phyloP scores from a whole-genome alignment of 768 basidiomycete species.

The Jaapia argillacea region DNA sequence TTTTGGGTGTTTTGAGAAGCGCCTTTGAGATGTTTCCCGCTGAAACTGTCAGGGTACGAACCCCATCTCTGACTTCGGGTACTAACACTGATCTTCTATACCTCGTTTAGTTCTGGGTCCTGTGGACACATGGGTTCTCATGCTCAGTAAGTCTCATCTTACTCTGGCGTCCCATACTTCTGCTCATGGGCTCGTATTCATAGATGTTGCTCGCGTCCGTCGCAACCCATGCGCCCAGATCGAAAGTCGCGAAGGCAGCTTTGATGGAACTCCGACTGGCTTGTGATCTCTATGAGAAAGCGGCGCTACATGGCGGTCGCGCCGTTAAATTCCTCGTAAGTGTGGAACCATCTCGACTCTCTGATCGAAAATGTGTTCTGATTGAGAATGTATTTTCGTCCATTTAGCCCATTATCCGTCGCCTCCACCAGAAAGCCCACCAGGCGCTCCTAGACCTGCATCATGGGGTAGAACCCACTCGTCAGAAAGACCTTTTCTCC shows the following conservation, averaged over 20 bases:
- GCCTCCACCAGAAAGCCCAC: constrained; percentile 53
- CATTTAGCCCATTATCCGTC: constrained; percentile 53
- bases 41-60: no score
- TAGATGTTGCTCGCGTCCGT: constrained; percentile 73
- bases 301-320: constrained; percentile 53
- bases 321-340: constrained; percentile 62
- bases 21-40: constrained; percentile 43
- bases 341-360: no score
- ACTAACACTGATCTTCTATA: no score
- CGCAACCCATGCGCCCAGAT: constrained; percentile 55
- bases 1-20: constrained; percentile 36
- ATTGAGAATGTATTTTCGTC: constrained; percentile 2
- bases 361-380: not conserved
- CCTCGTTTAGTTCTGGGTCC: constrained; percentile 59
- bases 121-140: constrained; percentile 68
- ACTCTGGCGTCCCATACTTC: not conserved
- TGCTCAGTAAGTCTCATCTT: constrained; percentile 34
- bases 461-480: constrained; percentile 34
- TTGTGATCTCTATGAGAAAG: constrained; percentile 53
- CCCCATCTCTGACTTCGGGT: no score
- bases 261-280: constrained; percentile 54
- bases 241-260: constrained; percentile 64
- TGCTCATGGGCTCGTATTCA: constrained; percentile 1
- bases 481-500: constrained; percentile 53
- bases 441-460: constrained; percentile 35